Percentiles rank a stretch among this genome's conserved stretches.
These are phyloP conservation scores for Fomitopsis palustris DNA, from an alignment of 1,284 basidiomycete genomes.

Conservation along the genomic window DNA sequence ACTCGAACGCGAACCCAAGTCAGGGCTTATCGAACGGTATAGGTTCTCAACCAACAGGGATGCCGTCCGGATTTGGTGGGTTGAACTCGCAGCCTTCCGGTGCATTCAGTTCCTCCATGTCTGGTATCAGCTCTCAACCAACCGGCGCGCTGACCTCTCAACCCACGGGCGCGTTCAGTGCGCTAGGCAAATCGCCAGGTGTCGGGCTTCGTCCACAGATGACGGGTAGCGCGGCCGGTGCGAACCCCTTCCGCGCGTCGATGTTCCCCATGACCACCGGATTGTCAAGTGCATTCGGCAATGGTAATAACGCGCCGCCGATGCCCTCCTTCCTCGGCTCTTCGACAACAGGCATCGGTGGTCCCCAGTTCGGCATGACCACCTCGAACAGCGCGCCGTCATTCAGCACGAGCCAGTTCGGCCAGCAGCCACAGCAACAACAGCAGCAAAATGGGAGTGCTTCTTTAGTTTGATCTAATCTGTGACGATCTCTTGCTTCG, in stretches of 20 bases:
- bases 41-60: slow-evolving; percentile 31
- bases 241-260: slow-evolving; percentile 72
- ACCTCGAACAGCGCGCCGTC: slow-evolving; percentile 8
- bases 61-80: slow-evolving; percentile 6
- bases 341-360: slow-evolving; percentile 8
- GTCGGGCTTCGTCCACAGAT: slow-evolving; percentile 69
- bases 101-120: slow-evolving; percentile 13
- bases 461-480: slow-evolving; percentile 34
- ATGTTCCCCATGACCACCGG: slow-evolving; percentile 26
- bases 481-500: background rate
- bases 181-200: slow-evolving; percentile 37
- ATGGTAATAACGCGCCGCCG: slow-evolving; percentile 7
- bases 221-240: slow-evolving; percentile 55
- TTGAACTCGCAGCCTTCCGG: slow-evolving; percentile 11
- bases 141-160: slow-evolving; percentile 27
- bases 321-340: slow-evolving; percentile 15
- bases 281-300: slow-evolving; percentile 12
- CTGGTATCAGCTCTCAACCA: slow-evolving; percentile 20
- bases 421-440: slow-evolving; percentile 22
- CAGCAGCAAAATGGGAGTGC: slow-evolving; percentile 32
- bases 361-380: slow-evolving; percentile 17
- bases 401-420: slow-evolving; percentile 14
- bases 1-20: slow-evolving; percentile 5
- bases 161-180: slow-evolving; percentile 17
- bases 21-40: slow-evolving; percentile 10